Evolutionary conservation across 2,329 filamentous ascomycete genomes (phyloP).

Genomic region (Pseudonectria buxi): DNA sequence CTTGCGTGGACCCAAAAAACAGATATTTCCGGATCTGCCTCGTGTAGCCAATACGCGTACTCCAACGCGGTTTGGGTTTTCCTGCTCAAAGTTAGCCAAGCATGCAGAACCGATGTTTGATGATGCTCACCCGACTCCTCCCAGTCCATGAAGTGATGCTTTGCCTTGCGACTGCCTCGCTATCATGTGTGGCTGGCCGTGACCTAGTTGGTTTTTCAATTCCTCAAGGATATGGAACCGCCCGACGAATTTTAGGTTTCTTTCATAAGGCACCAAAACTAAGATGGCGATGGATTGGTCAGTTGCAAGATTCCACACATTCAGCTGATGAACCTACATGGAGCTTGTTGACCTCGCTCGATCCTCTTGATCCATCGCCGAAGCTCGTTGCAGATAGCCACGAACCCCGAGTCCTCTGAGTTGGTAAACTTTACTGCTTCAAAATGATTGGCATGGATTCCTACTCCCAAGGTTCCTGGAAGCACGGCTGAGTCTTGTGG

Average conservation of each 20-base stretch:
- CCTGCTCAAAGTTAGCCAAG: background rate
- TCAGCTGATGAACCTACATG: background rate
- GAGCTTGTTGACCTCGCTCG: background rate
- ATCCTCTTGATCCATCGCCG: slow-evolving; percentile 7
- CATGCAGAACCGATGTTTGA: background rate
- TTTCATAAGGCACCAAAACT: slow-evolving; percentile 10
- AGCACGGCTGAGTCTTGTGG: slow-evolving; percentile 11
- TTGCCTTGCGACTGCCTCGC: background rate
- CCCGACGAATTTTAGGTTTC: slow-evolving; percentile 10
- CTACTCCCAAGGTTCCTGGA: slow-evolving; percentile 3
- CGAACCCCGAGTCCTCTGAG: slow-evolving; percentile 6
- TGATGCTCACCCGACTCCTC: slow-evolving; percentile 12
- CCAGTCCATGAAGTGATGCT: slow-evolving; percentile 8
- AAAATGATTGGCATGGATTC: slow-evolving; percentile 7
- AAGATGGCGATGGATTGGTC: background rate
- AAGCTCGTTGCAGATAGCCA: slow-evolving; percentile 3
- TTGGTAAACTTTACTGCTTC: slow-evolving; percentile 8
- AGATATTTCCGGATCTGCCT: slow-evolving; percentile 6
- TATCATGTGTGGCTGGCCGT: fast-evolving
- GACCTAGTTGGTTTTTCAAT: slow-evolving; percentile 3
- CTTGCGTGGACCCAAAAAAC: slow-evolving; percentile 30
- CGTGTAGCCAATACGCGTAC: slow-evolving; percentile 10
- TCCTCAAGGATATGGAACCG: slow-evolving; percentile 4
- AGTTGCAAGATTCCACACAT: background rate
- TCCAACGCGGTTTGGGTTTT: slow-evolving; percentile 14